Conservation (phyloP, 805 yeast species). For the Ogataea ramenticola region DNA sequence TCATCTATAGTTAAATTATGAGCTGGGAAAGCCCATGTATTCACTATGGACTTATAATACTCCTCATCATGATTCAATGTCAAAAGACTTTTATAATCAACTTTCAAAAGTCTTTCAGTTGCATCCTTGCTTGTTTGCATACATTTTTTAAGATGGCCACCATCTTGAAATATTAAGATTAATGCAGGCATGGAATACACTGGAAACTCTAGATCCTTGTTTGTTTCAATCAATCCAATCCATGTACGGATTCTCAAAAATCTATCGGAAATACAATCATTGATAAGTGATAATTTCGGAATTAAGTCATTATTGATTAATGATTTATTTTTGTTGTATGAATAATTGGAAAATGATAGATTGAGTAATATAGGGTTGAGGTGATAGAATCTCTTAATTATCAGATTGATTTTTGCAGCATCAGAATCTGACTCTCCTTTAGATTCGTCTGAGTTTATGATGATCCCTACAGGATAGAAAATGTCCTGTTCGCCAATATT, state of each 20-base stretch:
- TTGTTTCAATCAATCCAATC: conserved; percentile 29
- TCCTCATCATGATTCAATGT: conserved; percentile 14
- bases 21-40: conserved; percentile 67
- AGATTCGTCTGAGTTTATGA: conserved; percentile 10
- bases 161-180: conserved; percentile 2
- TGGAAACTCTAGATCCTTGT: conserved; percentile 11
- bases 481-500: conserved; percentile 14
- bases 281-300: conserved; percentile 5
- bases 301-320: conserved; percentile 3
- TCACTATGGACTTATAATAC: conserved; percentile 32
- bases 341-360: neutral
- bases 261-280: conserved; percentile 16
- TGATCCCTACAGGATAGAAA: conserved; percentile 14
- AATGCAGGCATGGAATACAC: conserved; percentile 30
- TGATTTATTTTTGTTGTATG: neutral
- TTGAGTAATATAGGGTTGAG: conserved; percentile 11
- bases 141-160: neutral
- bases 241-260: conserved; percentile 32
- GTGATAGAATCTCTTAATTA: conserved; percentile 19
- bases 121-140: conserved; percentile 10
- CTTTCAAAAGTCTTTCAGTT: conserved; percentile 17
- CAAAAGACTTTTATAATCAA: conserved; percentile 23
- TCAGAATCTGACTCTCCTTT: conserved; percentile 5
- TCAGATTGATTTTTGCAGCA: neutral
- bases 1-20: conserved; percentile 61